A percentile compares a stretch with the other conserved stretches of the same genome.
phyloP scores from a whole-genome alignment of 2,329 filamentous ascomycete species.

The Dactylellina leptospora region DNA sequence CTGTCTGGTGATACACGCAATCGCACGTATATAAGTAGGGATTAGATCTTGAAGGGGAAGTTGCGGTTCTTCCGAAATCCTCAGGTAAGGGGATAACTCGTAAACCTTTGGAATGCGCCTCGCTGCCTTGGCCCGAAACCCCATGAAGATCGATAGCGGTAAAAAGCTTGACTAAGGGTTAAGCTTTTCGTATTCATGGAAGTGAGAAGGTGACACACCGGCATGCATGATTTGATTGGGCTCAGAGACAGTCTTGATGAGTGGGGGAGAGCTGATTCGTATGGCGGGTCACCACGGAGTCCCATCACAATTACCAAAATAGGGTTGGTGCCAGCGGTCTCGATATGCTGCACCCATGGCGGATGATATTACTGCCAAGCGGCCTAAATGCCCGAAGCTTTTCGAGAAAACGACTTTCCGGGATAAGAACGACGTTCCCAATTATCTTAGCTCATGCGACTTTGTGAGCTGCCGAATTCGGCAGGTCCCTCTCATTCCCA shows the following conservation, averaged over 20 bases:
- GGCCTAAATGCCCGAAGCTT: neutral
- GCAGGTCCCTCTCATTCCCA: constrained; percentile 1
- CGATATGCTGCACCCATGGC: neutral
- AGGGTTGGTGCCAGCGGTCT: neutral
- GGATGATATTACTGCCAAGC: neutral
- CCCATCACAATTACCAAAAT: neutral
- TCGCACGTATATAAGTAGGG: neutral
- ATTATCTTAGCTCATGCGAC: neutral
- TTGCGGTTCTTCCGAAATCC: neutral
- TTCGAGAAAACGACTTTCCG: neutral
- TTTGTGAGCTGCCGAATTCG: constrained; percentile 18
- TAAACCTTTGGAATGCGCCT: too few relatives aligned
- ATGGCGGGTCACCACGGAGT: neutral
- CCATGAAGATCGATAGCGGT: neutral
- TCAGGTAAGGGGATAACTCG: neutral
- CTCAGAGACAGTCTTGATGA: neutral
- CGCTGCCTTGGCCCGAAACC: constrained; percentile 11
- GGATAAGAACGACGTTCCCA: neutral
- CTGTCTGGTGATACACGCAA: neutral
- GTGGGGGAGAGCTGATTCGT: neutral
- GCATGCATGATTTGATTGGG: neutral
- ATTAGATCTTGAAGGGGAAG: constrained; percentile 6
- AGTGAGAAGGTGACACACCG: neutral
- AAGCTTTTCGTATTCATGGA: constrained; percentile 2
- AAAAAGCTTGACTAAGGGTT: constrained; percentile 14